A percentile compares a stretch with the other conserved stretches of the same genome.
phyloP scores from a whole-genome alignment of 2,329 filamentous ascomycete species.

The Epichloe sp. region DNA sequence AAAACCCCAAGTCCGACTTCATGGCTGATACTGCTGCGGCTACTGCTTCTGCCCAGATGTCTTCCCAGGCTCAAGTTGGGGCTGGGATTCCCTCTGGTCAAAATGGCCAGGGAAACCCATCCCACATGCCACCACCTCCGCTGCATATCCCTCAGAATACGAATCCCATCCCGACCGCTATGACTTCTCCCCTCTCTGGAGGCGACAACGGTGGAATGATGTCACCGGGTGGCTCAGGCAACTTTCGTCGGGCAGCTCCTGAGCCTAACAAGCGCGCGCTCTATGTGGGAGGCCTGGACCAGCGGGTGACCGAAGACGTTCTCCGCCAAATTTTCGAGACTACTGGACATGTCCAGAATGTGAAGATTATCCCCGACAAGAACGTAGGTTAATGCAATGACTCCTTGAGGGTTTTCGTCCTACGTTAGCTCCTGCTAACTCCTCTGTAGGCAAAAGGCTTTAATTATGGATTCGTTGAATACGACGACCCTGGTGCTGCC shows the following conservation, averaged over 20 bases:
- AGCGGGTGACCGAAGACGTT: constrained; percentile 90
- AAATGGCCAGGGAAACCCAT: constrained; percentile 53
- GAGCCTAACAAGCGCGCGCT: constrained; percentile 97
- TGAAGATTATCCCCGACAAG: constrained; percentile 99
- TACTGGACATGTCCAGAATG: constrained; percentile 92
- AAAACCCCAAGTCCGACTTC: not conserved
- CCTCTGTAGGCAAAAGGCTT: constrained; percentile 70
- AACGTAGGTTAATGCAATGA: constrained; percentile 57
- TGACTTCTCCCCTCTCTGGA: constrained; percentile 76
- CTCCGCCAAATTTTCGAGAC: constrained; percentile 98
- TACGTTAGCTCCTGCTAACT: constrained; percentile 13
- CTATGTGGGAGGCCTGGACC: constrained; percentile 90
- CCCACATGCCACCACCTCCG: constrained; percentile 80
- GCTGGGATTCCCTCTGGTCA: constrained; percentile 41
- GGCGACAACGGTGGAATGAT: constrained; percentile 53
- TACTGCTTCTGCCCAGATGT: constrained; percentile 50
- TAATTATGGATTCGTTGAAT: constrained; percentile 99
- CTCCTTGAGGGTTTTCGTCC: constrained; percentile 7
- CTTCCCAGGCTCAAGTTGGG: constrained; percentile 54
- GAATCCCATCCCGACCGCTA: constrained; percentile 86
- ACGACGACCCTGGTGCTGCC: constrained; percentile 91
- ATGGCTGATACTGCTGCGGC: constrained; percentile 71
- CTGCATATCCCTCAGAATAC: constrained; percentile 93
- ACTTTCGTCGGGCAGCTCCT: constrained; percentile 81
- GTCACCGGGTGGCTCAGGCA: constrained; percentile 72